Conservation (phyloP, 352 stramenopile species). For the Globisporangium sylvaticum region DNA sequence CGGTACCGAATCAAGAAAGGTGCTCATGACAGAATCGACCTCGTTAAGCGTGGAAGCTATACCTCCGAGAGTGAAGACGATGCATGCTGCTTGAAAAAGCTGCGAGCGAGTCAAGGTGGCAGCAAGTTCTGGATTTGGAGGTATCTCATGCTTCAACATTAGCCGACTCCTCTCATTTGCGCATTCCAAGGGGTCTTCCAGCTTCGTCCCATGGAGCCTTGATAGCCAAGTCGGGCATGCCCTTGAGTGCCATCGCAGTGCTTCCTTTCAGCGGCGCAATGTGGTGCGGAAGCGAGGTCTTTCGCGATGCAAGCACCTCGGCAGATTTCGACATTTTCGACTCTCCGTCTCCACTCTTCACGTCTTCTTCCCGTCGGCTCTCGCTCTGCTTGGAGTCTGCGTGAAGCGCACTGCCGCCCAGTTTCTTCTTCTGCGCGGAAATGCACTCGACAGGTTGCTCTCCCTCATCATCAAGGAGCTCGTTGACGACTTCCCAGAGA, state of each 20-base stretch:
- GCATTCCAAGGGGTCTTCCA: conserved; percentile 61
- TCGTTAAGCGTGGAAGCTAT: background rate
- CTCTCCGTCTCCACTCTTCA: conserved; percentile 41
- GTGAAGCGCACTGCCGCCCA: conserved; percentile 17
- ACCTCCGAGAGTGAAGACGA: background rate
- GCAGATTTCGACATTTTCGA: conserved; percentile 35
- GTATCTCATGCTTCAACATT: background rate
- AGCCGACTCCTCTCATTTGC: conserved; percentile 29
- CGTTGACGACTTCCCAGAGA: conserved; percentile 79
- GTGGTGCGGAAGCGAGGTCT: conserved; percentile 76
- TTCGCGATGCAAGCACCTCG: conserved; percentile 31
- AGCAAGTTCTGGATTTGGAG: background rate
- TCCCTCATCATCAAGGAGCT: conserved; percentile 42
- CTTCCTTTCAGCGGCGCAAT: conserved; percentile 69
- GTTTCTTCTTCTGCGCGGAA: conserved; percentile 12
- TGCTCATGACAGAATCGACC: background rate
- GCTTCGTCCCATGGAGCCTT: conserved; percentile 81
- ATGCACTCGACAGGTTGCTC: conserved; percentile 21
- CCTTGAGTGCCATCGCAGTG: conserved; percentile 42
- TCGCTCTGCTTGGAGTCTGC: conserved; percentile 59
- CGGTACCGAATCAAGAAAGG: conserved; percentile 2
- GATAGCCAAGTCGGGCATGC: conserved; percentile 63
- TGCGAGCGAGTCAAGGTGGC: background rate
- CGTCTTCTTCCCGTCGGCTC: conserved; percentile 50
- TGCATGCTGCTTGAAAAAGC: background rate